These are phyloP conservation scores for Ceratopteris richardii DNA, from an alignment of 75 land plant genomes.

Conservation along the genomic window DNA sequence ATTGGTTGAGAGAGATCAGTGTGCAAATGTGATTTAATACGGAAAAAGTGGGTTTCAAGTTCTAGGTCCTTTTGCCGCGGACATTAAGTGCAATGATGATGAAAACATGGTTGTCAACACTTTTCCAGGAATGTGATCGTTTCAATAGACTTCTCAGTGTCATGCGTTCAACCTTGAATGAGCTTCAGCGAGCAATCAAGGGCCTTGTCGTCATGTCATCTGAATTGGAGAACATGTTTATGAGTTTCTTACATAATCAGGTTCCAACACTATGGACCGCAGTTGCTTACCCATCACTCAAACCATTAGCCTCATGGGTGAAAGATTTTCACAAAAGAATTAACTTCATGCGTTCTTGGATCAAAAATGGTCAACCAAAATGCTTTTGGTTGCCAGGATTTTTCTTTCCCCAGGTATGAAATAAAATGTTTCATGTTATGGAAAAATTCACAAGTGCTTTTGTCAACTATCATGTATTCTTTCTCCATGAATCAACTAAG, in stretches of 20 bases:
- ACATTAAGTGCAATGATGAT: no score
- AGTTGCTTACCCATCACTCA: conserved; percentile 30
- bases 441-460: no score
- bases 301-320: conserved; percentile 31
- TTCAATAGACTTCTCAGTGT: conserved; percentile 23
- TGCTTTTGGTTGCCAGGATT: conserved; percentile 33
- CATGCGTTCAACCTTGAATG: conserved; percentile 15
- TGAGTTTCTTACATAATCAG: conserved; percentile 22
- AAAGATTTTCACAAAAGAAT: conserved; percentile 27
- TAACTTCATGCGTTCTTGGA: conserved; percentile 21
- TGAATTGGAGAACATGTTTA: conserved; percentile 30
- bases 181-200: conserved; percentile 33
- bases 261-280: conserved; percentile 24
- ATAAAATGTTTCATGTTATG: no score
- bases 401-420: conserved; percentile 31
- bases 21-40: no score
- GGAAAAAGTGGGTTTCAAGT: no score
- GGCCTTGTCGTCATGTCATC: conserved; percentile 31
- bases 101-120: no score
- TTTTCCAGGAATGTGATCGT: conserved; percentile 19
- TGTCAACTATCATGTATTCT: no score
- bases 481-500: no score
- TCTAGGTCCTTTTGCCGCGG: no score
- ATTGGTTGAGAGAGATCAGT: no score
- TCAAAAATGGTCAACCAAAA: conserved; percentile 15